Percentiles rank a stretch among this genome's conserved stretches.
These are phyloP conservation scores for Orbilia quercus DNA, from an alignment of 2,329 filamentous ascomycete species.

Conservation along the genomic window DNA sequence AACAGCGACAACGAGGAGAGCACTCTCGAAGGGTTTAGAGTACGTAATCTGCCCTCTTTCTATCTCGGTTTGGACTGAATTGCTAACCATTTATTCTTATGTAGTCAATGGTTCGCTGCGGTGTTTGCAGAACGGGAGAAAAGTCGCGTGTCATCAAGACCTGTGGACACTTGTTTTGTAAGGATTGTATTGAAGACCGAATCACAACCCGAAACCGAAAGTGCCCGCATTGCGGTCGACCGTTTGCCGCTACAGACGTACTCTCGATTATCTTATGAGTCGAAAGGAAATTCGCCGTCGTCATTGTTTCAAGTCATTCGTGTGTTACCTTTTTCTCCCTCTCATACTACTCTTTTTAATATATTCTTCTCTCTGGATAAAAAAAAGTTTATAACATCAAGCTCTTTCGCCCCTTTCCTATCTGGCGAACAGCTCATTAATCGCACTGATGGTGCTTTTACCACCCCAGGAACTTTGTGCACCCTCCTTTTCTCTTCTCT, in stretches of 20 bases:
- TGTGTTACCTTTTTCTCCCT: constrained; percentile 4
- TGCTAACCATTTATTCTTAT: constrained; percentile 61
- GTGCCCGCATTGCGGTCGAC: constrained; percentile 91
- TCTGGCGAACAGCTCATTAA: constrained; percentile 11
- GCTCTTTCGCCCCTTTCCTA: constrained; percentile 4
- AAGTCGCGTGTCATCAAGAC: constrained; percentile 94
- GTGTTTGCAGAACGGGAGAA: constrained; percentile 90
- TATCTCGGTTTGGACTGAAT: constrained; percentile 9
- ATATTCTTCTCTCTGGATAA: constrained; percentile 31
- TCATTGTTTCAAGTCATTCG: constrained; percentile 1
- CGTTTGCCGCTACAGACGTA: constrained; percentile 89
- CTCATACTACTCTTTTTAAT: constrained; percentile 5
- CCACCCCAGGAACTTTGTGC: not conserved
- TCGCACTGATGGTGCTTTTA: constrained; percentile 3
- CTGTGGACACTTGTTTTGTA: constrained; percentile 95
- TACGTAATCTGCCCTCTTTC: constrained; percentile 67
- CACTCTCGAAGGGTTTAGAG: constrained; percentile 69
- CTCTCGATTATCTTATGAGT: constrained; percentile 69
- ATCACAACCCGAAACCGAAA: constrained; percentile 91
- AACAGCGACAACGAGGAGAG: constrained; percentile 72
- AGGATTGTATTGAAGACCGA: constrained; percentile 87
- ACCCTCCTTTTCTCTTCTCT: not conserved
- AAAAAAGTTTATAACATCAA: constrained; percentile 17
- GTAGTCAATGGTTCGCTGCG: constrained; percentile 83
- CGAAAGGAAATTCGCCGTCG: not conserved